A percentile compares a stretch with the other conserved stretches of the same genome.
phyloP scores from a whole-genome alignment of 2,329 filamentous ascomycete genomes.

The Ambrosiella xylebori region DNA sequence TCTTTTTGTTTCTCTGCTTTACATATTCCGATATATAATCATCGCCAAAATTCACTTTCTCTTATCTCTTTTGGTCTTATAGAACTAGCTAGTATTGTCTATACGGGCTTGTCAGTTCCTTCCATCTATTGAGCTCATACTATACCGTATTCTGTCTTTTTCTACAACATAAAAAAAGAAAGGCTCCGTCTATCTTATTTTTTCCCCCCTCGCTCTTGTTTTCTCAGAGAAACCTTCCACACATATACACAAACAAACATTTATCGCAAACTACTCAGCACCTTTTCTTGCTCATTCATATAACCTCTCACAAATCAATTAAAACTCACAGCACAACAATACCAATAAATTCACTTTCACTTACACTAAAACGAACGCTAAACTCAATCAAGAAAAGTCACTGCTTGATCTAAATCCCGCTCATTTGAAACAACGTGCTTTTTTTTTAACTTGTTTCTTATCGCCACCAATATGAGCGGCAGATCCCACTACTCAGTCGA shows the following conservation, averaged over 20 bases:
- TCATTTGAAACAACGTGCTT: background rate
- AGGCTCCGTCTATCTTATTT: no score
- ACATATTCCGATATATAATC: no score
- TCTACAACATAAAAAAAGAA: no score
- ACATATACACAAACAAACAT: background rate
- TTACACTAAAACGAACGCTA: background rate
- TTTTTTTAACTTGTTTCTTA: background rate
- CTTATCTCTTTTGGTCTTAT: no score
- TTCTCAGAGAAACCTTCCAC: background rate
- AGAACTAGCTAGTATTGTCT: no score
- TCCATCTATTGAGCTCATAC: no score
- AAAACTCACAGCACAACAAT: background rate
- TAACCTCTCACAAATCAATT: background rate
- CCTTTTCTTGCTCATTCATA: background rate
- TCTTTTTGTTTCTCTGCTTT: no score
- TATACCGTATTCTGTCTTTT: no score
- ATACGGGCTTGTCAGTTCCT: no score
- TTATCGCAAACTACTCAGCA: background rate
- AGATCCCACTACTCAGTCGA: slow-evolving; percentile 11
- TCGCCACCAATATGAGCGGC: slow-evolving; percentile 7
- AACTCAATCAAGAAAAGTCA: background rate
- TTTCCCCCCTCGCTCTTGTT: no score
- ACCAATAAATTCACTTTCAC: background rate
- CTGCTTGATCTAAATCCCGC: background rate
- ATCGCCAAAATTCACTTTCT: no score